These are phyloP conservation scores for Macadamia tetraphylla DNA, from an alignment of 164 flowering plant species.

Conservation along the genomic window DNA sequence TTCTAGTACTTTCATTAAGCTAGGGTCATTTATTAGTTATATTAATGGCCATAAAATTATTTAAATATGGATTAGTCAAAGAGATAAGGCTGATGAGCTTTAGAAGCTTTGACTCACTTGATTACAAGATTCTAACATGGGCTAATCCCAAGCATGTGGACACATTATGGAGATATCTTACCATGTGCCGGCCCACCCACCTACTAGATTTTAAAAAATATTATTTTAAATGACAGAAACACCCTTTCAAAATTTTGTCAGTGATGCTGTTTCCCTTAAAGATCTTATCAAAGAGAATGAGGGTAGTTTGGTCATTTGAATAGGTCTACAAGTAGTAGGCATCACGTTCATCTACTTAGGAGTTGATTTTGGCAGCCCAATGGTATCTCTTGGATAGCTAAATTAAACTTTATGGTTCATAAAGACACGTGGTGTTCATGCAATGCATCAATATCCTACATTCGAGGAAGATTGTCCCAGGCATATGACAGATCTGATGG, in stretches of 20 bases:
- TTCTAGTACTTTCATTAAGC: not conserved
- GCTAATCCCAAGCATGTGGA: slow-evolving; percentile 34
- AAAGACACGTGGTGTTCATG: not conserved
- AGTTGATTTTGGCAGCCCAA: slow-evolving; percentile 29
- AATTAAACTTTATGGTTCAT: slow-evolving; percentile 8
- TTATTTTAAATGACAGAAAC: slow-evolving; percentile 9
- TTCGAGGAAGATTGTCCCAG: not conserved
- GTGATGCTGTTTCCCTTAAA: not conserved
- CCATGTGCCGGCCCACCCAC: slow-evolving; percentile 41
- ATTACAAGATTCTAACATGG: slow-evolving; percentile 29
- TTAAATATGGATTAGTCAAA: not conserved
- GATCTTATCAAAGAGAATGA: slow-evolving; percentile 1
- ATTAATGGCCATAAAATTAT: not conserved
- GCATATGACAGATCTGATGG: no score
- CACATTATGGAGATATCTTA: slow-evolving; percentile 45
- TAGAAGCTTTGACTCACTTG: not conserved
- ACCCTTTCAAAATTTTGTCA: slow-evolving; percentile 19
- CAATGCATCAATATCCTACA: not conserved
- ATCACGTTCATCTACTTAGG: slow-evolving; percentile 23
- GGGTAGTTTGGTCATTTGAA: slow-evolving; percentile 17
- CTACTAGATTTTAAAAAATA: slow-evolving; percentile 19
- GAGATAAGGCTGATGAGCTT: not conserved
- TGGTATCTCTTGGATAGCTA: slow-evolving; percentile 29
- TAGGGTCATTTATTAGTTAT: not conserved
- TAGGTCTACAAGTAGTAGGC: slow-evolving; percentile 17